Percentiles rank a stretch among this genome's conserved stretches.
Evolutionary conservation across 768 basidiomycete species (phyloP).

Genomic region (Leccinum obscurum): DNA sequence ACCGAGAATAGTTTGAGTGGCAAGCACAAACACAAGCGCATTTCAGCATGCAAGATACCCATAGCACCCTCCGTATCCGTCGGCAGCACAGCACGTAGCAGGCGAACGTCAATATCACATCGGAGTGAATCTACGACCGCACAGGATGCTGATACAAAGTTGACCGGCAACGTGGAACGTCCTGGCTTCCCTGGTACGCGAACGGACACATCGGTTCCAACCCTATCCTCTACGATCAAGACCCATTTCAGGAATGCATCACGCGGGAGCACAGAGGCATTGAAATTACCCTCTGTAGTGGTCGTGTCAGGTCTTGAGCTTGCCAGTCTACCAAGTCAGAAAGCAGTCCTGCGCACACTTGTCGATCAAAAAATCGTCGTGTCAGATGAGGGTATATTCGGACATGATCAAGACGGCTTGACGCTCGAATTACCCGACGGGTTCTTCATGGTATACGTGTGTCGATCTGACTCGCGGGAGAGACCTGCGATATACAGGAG

Average conservation of each 20-base stretch:
- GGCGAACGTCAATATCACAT: slow-evolving; percentile 27
- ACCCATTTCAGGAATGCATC: slow-evolving; percentile 15
- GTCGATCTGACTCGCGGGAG: slow-evolving; percentile 61
- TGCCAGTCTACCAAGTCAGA: slow-evolving; percentile 53
- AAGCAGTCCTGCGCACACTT: slow-evolving; percentile 54
- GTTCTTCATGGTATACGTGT: slow-evolving; percentile 75
- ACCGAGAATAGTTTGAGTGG: slow-evolving; percentile 13
- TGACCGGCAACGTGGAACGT: slow-evolving; percentile 6
- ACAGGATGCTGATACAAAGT: slow-evolving; percentile 10
- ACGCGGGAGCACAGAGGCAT: slow-evolving; percentile 18
- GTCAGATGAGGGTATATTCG: slow-evolving; percentile 20
- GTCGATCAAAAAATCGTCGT: slow-evolving; percentile 51
- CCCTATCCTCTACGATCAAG: slow-evolving; percentile 11
- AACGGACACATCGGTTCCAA: slow-evolving; percentile 19
- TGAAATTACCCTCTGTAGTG: slow-evolving; percentile 54
- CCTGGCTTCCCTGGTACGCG: slow-evolving; percentile 13
- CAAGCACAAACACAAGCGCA: slow-evolving; percentile 22
- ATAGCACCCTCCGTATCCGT: slow-evolving; percentile 16
- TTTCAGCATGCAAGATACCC: slow-evolving; percentile 19
- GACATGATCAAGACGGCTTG: slow-evolving; percentile 28
- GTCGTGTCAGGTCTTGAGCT: slow-evolving; percentile 74
- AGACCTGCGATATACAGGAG: slow-evolving; percentile 64
- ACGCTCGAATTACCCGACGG: slow-evolving; percentile 50
- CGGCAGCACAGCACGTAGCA: slow-evolving; percentile 26
- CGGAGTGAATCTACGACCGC: slow-evolving; percentile 20